phyloP scores from a whole-genome alignment of 257 asterid genomes.

The Gardenia jasminoides region DNA sequence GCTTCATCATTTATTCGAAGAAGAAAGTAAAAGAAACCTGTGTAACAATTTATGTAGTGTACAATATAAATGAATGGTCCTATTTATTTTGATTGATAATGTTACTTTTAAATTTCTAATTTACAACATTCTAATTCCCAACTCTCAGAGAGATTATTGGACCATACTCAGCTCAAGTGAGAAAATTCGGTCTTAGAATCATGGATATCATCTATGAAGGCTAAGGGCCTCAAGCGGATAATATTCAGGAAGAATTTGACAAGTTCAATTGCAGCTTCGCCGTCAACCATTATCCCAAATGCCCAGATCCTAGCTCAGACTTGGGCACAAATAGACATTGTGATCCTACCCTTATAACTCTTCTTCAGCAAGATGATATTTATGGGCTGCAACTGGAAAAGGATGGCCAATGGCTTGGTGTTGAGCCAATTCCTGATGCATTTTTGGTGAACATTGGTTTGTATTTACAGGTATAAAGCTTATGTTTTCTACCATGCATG shows the following conservation, averaged over 20 bases:
- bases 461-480: constrained; percentile 3
- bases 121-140: background rate
- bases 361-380: constrained; percentile 14
- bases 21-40: too few species aligned
- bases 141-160: constrained; percentile 10
- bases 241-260: background rate
- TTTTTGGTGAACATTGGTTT: constrained; percentile 15
- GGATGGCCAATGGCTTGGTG: constrained; percentile 20
- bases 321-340: constrained; percentile 12
- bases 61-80: too few species aligned
- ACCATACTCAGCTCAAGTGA: constrained; percentile 2
- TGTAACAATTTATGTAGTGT: too few species aligned
- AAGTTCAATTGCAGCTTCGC: background rate
- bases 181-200: constrained; percentile 7
- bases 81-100: too few species aligned
- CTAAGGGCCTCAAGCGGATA: background rate
- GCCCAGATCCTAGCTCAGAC: constrained; percentile 12
- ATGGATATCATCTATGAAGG: constrained; percentile 21
- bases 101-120: too few species aligned
- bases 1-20: too few species aligned
- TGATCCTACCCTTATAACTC: constrained; percentile 17
- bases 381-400: constrained; percentile 9
- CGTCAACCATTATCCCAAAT: constrained; percentile 13
- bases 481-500: too few species aligned
- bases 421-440: constrained; percentile 15